A percentile compares a stretch with the other conserved stretches of the same genome.
Evolutionary conservation across 768 basidiomycete species (phyloP).

Genomic region (Podaxis mareebaensis): DNA sequence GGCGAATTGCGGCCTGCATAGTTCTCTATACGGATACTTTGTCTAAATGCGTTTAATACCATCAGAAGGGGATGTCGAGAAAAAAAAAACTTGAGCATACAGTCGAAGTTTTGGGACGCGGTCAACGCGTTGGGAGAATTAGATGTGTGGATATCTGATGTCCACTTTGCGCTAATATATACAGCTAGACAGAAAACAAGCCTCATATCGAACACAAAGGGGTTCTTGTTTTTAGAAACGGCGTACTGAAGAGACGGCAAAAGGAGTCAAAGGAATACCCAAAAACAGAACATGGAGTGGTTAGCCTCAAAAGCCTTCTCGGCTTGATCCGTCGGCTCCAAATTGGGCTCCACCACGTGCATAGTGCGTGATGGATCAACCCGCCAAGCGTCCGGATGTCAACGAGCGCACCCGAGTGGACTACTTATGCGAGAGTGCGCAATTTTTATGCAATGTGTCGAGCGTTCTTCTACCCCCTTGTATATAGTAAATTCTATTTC

Average conservation of each 20-base stretch:
- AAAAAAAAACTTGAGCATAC: background rate
- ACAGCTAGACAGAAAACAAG: background rate
- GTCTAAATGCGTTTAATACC: background rate
- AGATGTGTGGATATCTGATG: background rate
- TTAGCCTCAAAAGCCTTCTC: background rate
- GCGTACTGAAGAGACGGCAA: background rate
- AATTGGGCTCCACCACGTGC: background rate
- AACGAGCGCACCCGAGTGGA: too few species aligned
- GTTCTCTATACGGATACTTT: background rate
- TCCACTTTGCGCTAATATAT: background rate
- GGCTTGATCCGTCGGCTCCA: background rate
- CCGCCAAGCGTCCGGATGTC: too few species aligned
- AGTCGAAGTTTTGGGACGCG: background rate
- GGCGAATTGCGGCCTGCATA: background rate
- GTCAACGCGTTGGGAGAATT: conserved; percentile 2
- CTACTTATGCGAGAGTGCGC: background rate
- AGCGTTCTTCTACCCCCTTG: background rate
- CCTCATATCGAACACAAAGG: conserved; percentile 1
- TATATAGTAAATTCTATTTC: background rate
- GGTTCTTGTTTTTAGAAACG: background rate
- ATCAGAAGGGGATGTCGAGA: background rate
- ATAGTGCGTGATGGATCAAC: background rate
- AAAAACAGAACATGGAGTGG: background rate
- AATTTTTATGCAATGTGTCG: background rate
- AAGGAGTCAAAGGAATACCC: background rate